These are phyloP conservation scores for Hyaloperonospora brassicae DNA, from an alignment of 352 stramenopile species.

Conservation along the genomic window DNA sequence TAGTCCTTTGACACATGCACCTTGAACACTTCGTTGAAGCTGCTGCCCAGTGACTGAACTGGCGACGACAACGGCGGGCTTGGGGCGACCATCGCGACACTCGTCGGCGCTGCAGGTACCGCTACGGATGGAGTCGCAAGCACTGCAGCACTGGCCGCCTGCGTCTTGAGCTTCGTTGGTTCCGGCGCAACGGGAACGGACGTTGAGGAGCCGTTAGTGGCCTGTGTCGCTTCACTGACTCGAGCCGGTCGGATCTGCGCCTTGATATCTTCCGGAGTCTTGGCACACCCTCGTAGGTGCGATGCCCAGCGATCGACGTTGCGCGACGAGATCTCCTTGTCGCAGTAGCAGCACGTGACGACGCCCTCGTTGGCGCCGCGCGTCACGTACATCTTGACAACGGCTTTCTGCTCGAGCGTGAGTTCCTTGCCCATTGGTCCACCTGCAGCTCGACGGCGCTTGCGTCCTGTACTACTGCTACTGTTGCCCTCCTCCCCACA, in stretches of 20 bases:
- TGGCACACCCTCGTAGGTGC: constrained; percentile 64
- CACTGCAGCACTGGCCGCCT: not conserved
- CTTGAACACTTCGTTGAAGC: constrained; percentile 76
- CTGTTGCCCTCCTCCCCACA: no score
- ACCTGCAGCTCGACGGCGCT: constrained; percentile 17
- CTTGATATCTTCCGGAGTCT: constrained; percentile 74
- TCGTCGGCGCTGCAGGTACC: not conserved
- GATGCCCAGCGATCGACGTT: constrained; percentile 81
- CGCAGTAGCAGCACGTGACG: constrained; percentile 77
- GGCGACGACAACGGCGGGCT: constrained; percentile 1
- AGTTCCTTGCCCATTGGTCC: constrained; percentile 52
- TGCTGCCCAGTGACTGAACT: constrained; percentile 21
- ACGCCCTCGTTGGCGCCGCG: constrained; percentile 47
- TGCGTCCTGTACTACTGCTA: constrained; percentile 26
- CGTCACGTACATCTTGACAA: constrained; percentile 70
- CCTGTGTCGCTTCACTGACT: not conserved
- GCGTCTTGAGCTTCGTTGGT: constrained; percentile 1
- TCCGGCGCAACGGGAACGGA: constrained; percentile 1
- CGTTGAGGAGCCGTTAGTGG: constrained; percentile 5
- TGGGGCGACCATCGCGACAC: constrained; percentile 8
- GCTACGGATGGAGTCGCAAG: not conserved
- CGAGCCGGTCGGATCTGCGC: constrained; percentile 62
- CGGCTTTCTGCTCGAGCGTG: constrained; percentile 54
- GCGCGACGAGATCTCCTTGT: constrained; percentile 79
- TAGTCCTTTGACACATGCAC: constrained; percentile 87